A percentile compares a stretch with the other conserved stretches of the same genome.
These are phyloP conservation scores for Metarhizium humberi DNA, from an alignment of 2,329 filamentous ascomycete genomes.

Conservation along the genomic window DNA sequence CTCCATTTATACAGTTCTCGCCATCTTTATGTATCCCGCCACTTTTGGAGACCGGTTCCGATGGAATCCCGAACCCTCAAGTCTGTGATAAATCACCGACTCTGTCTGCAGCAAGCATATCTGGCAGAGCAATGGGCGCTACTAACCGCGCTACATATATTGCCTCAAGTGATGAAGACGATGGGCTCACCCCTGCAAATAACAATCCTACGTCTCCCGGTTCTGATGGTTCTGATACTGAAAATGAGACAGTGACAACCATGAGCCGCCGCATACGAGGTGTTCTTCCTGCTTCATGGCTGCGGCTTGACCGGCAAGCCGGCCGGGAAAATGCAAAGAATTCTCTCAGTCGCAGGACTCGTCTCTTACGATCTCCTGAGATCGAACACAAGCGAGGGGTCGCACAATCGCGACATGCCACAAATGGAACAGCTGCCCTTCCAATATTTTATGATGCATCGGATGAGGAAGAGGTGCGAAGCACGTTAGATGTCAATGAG, in stretches of 20 bases:
- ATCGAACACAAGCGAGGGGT: constrained; percentile 36
- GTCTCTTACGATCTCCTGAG: constrained; percentile 24
- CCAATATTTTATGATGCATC: constrained; percentile 37
- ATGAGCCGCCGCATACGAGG: constrained; percentile 43
- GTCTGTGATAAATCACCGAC: not conserved
- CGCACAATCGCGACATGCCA: constrained; percentile 32
- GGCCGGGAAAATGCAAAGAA: constrained; percentile 21
- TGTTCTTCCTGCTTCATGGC: constrained; percentile 58
- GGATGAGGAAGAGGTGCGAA: not conserved
- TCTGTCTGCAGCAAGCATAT: not conserved
- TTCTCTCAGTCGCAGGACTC: constrained; percentile 17
- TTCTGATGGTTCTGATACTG: constrained; percentile 25
- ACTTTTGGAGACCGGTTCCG: not conserved
- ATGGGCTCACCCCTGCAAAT: not conserved
- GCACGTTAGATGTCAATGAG: not conserved
- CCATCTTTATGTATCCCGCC: not conserved
- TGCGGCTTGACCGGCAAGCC: constrained; percentile 46
- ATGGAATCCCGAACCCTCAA: not conserved
- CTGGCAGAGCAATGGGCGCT: not conserved
- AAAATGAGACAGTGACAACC: constrained; percentile 30
- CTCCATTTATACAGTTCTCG: not conserved
- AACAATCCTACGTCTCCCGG: constrained; percentile 6
- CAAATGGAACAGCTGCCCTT: constrained; percentile 16
- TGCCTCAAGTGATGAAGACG: not conserved
- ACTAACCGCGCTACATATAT: not conserved